Conservation (phyloP, 192 early-diverging fungal genomes). For the Coemansia sp. region DNA sequence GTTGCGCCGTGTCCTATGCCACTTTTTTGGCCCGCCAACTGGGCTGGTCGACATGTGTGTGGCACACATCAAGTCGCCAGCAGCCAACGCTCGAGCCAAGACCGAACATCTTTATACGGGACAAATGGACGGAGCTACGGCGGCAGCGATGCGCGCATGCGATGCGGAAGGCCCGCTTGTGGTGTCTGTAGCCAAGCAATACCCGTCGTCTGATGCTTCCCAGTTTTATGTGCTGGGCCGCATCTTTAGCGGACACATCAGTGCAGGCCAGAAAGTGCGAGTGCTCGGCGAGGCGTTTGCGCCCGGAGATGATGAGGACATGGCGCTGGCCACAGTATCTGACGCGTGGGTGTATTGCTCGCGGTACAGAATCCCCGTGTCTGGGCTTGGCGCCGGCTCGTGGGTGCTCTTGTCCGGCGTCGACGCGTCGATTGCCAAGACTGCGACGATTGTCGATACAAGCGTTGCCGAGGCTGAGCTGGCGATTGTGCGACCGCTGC, state of each 20-base stretch:
- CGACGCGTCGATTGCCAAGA: constrained; percentile 89
- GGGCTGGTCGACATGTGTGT: constrained; percentile 93
- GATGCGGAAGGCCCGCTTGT: constrained; percentile 91
- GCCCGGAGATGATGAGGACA: constrained; percentile 93
- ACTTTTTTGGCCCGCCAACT: constrained; percentile 87
- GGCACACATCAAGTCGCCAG: constrained; percentile 75
- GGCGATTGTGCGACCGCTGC: constrained; percentile 82
- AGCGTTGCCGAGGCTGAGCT: constrained; percentile 63
- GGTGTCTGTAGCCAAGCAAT: constrained; percentile 89
- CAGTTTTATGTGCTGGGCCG: constrained; percentile 90
- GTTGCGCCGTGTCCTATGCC: constrained; percentile 73
- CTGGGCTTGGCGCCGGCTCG: constrained; percentile 75
- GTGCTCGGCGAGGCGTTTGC: constrained; percentile 92
- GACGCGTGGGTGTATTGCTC: constrained; percentile 80
- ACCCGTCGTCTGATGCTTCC: constrained; percentile 82
- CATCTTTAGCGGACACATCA: constrained; percentile 88
- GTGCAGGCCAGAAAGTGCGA: constrained; percentile 73
- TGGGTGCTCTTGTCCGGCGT: constrained; percentile 94
- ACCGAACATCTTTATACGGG: constrained; percentile 65
- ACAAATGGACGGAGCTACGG: constrained; percentile 59
- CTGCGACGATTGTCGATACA: constrained; percentile 83
- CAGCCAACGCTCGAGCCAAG: constrained; percentile 68
- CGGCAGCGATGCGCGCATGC: constrained; percentile 71
- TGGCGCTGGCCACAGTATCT: constrained; percentile 70
- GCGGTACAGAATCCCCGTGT: constrained; percentile 74